A percentile compares a stretch with the other conserved stretches of the same genome.
Evolutionary conservation across 805 yeast species (phyloP).

Genomic region (Teunomyces panamensis): DNA sequence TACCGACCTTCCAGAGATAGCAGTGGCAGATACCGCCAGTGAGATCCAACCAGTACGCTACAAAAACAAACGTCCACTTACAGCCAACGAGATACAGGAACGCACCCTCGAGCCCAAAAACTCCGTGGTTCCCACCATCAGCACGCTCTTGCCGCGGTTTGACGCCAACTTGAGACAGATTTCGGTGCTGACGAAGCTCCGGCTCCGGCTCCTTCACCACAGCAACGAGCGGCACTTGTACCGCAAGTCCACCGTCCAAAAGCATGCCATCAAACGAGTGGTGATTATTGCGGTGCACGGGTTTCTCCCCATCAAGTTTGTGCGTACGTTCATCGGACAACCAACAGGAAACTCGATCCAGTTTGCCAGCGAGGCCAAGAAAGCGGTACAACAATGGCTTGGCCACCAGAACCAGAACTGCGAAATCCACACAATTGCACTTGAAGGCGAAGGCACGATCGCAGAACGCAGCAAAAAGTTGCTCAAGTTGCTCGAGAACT

Average conservation of each 20-base stretch:
- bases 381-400: slow-evolving; percentile 29
- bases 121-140: not conserved
- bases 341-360: slow-evolving; percentile 34
- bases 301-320: slow-evolving; percentile 39
- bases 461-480: slow-evolving; percentile 26
- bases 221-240: slow-evolving; percentile 27
- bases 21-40: slow-evolving; percentile 34
- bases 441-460: slow-evolving; percentile 40
- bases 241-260: slow-evolving; percentile 9
- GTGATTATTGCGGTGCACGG: slow-evolving; percentile 39
- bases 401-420: slow-evolving; percentile 12
- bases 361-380: slow-evolving; percentile 27
- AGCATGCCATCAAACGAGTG: slow-evolving; percentile 15
- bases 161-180: slow-evolving; percentile 17
- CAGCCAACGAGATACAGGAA: slow-evolving; percentile 36
- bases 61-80: slow-evolving; percentile 28
- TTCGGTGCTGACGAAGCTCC: slow-evolving; percentile 16
- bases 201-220: slow-evolving; percentile 13
- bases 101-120: slow-evolving; percentile 12
- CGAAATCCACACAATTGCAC: slow-evolving; percentile 34
- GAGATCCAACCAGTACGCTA: slow-evolving; percentile 32
- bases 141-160: slow-evolving; percentile 14
- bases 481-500: slow-evolving; percentile 26
- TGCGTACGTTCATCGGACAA: slow-evolving; percentile 33
- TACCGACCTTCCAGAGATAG: slow-evolving; percentile 18